phyloP scores from a whole-genome alignment of 1,284 basidiomycete species.

The Filobasidium uniguttulatum region DNA sequence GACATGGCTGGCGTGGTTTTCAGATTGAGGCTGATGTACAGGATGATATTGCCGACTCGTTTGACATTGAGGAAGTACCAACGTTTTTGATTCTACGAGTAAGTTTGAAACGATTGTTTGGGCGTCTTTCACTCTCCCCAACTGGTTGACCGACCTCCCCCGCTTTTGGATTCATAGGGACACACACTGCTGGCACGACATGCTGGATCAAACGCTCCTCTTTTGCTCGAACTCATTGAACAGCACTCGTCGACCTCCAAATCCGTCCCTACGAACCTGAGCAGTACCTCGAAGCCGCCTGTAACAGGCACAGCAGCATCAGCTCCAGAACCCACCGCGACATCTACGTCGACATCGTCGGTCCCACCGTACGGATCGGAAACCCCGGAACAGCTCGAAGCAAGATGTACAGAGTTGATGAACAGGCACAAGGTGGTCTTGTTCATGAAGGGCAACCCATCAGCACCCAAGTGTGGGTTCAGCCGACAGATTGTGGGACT shows the following conservation, averaged over 20 bases:
- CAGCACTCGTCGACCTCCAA: conserved; percentile 40
- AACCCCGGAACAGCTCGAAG: conserved; percentile 38
- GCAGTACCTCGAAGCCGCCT: conserved; percentile 33
- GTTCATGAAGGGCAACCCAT: conserved; percentile 95
- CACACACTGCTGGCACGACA: conserved; percentile 74
- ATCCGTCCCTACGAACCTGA: conserved; percentile 28
- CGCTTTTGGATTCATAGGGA: conserved; percentile 58
- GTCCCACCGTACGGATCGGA: conserved; percentile 19
- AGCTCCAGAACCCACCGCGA: conserved; percentile 21
- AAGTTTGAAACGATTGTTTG: not conserved
- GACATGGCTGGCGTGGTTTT: not conserved
- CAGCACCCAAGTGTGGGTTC: conserved; percentile 74
- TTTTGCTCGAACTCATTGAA: conserved; percentile 52
- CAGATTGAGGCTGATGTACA: conserved; percentile 84
- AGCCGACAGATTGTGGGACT: conserved; percentile 55
- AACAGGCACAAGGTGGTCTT: conserved; percentile 51
- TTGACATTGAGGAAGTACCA: conserved; percentile 84
- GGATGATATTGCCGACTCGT: conserved; percentile 81
- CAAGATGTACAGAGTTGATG: conserved; percentile 47
- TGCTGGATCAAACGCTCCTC: conserved; percentile 63
- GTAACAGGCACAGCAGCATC: conserved; percentile 13
- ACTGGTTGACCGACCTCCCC: no score
- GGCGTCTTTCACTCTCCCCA: no score
- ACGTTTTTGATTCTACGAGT: conserved; percentile 72
- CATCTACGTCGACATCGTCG: conserved; percentile 15